These are phyloP conservation scores for Xylaria sp. DNA, from an alignment of 2,329 filamentous ascomycete species.

Conservation along the genomic window DNA sequence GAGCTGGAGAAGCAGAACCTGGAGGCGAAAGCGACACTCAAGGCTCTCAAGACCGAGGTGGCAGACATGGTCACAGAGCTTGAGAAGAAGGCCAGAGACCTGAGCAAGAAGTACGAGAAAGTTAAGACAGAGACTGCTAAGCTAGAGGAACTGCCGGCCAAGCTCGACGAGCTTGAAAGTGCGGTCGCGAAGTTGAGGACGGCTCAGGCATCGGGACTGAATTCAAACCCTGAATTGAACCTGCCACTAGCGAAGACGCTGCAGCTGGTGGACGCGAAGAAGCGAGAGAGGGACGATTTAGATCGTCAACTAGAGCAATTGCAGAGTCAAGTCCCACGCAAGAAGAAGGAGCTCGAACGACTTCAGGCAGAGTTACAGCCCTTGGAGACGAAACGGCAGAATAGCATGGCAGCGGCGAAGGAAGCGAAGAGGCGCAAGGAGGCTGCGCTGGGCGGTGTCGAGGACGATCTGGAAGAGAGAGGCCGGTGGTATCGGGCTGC, in stretches of 20 bases:
- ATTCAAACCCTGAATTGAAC: constrained; percentile 60
- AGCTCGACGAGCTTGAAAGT: constrained; percentile 61
- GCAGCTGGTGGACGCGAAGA: constrained; percentile 62
- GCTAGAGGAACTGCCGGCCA: constrained; percentile 63
- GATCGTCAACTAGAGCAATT: constrained; percentile 73
- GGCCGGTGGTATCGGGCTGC: constrained; percentile 79
- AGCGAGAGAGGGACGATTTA: constrained; percentile 64
- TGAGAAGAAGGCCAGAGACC: constrained; percentile 70
- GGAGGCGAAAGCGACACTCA: constrained; percentile 78
- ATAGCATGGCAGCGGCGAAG: constrained; percentile 72
- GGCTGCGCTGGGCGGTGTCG: constrained; percentile 70
- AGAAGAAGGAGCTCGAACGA: constrained; percentile 73
- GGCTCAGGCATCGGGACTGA: constrained; percentile 52
- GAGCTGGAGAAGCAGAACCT: constrained; percentile 77
- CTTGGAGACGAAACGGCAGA: constrained; percentile 73
- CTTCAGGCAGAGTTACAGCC: constrained; percentile 75
- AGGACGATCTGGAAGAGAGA: constrained; percentile 79
- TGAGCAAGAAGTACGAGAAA: constrained; percentile 65
- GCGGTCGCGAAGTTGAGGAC: constrained; percentile 59
- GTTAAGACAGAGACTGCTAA: constrained; percentile 61
- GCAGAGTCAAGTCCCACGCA: constrained; percentile 71
- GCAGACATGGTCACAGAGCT: constrained; percentile 77
- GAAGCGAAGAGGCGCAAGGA: constrained; percentile 78
- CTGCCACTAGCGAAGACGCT: constrained; percentile 69
- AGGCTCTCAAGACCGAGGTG: constrained; percentile 83